Conservation (phyloP, 2,329 filamentous ascomycete genomes). For the Chaetomiaceae sp. region DNA sequence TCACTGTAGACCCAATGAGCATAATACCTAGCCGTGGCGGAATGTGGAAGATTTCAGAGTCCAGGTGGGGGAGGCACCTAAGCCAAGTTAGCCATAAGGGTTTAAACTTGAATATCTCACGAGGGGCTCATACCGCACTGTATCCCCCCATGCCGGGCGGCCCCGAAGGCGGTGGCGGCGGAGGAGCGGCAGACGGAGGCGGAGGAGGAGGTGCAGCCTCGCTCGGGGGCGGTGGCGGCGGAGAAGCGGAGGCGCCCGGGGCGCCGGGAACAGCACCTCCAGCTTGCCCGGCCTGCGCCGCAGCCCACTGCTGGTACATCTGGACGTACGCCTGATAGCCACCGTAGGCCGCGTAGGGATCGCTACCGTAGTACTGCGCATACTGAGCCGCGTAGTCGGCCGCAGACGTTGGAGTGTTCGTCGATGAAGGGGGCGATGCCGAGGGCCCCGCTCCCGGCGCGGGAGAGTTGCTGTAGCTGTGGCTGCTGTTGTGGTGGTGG, state of each 20-base stretch:
- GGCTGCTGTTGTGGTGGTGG: conserved; percentile 34
- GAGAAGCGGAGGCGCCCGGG: conserved; percentile 45
- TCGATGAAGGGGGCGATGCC: conserved; percentile 37
- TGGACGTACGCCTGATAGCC: conserved; percentile 73
- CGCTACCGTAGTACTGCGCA: conserved; percentile 66
- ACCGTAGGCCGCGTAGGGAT: conserved; percentile 87
- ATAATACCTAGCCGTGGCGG: no score
- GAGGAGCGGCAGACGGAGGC: conserved; percentile 49
- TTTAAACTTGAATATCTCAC: accelerated
- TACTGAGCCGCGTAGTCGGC: conserved; percentile 75
- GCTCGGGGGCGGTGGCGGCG: conserved; percentile 52
- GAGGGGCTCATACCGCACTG: conserved; percentile 50
- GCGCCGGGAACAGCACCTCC: conserved; percentile 40
- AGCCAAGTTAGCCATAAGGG: conserved; percentile 15
- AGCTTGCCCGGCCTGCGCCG: conserved; percentile 41
- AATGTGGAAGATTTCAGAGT: conserved; percentile 35
- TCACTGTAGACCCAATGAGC: no score
- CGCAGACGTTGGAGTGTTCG: conserved; percentile 37
- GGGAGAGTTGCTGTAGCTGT: conserved; percentile 35
- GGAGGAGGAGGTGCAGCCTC: conserved; percentile 59
- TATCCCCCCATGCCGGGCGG: conserved; percentile 52
- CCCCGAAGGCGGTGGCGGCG: conserved; percentile 50
- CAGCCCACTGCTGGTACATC: conserved; percentile 68
- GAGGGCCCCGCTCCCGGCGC: conserved; percentile 33
- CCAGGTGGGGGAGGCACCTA: conserved; percentile 53